Evolutionary conservation across 164 flowering plant species (phyloP), one percentile per base, ranked within the genome.

Genomic region (Annona squamosa): DNA sequence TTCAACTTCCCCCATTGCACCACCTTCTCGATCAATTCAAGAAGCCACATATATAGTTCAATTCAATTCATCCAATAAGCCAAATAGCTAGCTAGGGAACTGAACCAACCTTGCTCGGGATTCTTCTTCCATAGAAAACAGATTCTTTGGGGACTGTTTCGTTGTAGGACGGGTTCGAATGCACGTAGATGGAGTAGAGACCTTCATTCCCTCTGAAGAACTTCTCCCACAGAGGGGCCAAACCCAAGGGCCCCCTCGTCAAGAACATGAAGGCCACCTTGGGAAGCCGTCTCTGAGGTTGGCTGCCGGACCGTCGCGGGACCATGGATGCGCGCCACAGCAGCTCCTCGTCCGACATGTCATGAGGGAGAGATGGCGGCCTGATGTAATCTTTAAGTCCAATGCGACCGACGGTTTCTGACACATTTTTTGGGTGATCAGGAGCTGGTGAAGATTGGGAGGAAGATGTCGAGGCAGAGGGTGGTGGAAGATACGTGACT

Each of bases 1-100:
- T 77, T 90, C 3, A 81, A 81, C 3, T 79, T 74, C 47, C 97
- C 97, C 97, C 97, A 92, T 63, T 75, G 73, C 0, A 92, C 97
- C 69, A 74, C 82, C 94, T 90, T 26, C 37, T 26, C 37, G 37
- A 26, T 26, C 37, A 26, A 26, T 26, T 26, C 37, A 26, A 26
- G 37, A 26, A 26, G 37, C 37, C 37, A 26, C 37, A 26, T 26
- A 26, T 26, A 26, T 26, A 26, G 37, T 26, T 26, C 37, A 26
- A 26, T 26, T 26, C 37, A 26, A 26, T 26, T 26, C 37, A 26
- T 26, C 37, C 37, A 48, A 48, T 48, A 4, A 48, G 52, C 4
- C 9, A 48, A 48, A 48, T 26, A 48, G 52, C 4, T 4, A 4
- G 52, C 52, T 48, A 48, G 52, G 9, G 52, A 48, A 48, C 52